Evolutionary conservation across 192 early-diverging fungal species (phyloP), one percentile per base, ranked within the genome.

Genomic region (Geranomyces variabilis): DNA sequence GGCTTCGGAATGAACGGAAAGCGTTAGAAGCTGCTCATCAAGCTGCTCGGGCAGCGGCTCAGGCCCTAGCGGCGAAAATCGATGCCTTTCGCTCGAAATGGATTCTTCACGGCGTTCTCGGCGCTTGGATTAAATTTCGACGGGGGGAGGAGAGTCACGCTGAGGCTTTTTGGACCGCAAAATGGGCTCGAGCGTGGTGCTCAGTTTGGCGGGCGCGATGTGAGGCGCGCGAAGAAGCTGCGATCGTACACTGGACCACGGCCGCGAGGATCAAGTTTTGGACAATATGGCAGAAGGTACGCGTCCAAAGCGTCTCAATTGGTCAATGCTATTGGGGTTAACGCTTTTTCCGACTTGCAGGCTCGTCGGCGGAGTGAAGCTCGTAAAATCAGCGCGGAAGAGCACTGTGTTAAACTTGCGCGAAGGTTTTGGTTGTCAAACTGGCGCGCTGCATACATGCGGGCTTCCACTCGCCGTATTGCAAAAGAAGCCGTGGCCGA

Each of bases 1-100:
- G 41, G n/a, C 41, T 45, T 29, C 63, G 63, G 21, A 36, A 15
- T 21, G 63, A 64, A 45, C 63, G 63, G 1, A 41, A 45, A 21
- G 41, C 41, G 9, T 36, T 64, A 5, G 63, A 64, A 29, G 34
- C 12, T 22, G 63, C 63, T 13, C 21, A 19, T 8, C 34, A 41
- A 45, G 63, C 63, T 14, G 21, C 41, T n/a, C 33, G 21, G 9
- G 43, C 63, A 19, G 21, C 17, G 7, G 13, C 12, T 13, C n/a
- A 41, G 14, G 63, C 34, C 1, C 17, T 41, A 7, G 29, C 12
- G 14, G 63, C 15, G 12, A 21, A 13, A n/a, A 29, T 64, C 8
- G n/a, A 21, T 17, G 41, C 21, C 19, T 64, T 64, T 46, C 17
- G 63, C 21, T 30, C 17, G 28, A 41, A 45, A 36, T 64, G 63